Evolutionary conservation across 228 moss, liverwort and hornwort species (phyloP), one percentile per base, ranked within the genome.

Genomic region (Sphagnum fallax): DNA sequence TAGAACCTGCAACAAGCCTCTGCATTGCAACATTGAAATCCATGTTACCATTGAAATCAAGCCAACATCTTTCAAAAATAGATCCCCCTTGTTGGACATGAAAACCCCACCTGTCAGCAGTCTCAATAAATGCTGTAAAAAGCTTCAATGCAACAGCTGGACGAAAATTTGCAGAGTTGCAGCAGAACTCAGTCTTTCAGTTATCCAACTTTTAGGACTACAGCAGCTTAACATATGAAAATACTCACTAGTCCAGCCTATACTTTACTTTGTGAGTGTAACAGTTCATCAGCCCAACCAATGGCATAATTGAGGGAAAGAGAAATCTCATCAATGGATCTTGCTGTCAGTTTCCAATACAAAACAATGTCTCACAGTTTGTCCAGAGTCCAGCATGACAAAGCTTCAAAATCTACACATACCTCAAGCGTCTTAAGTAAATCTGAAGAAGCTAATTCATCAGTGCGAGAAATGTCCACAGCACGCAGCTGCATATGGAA

Each of bases 401-500:
- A 55, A 55, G 55, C 55, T 12, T 55, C 55, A 8, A 12, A 55
- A 55, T 12, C 1, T 12, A 8, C 12, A 55, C 55, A 74, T 75
- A 86, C 86, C 86, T 80, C 67, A 69, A 86, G 81, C 59, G 47
- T 78, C 52, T 82, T 77, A 62, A 82, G 1, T 64, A 86, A 50
- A 64, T 75, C 52, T 72, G 65, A 47, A 6, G 71, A 52, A 49
- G 65, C 6, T 63, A 75, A 79, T 11, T 68, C 52, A 16, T 72
- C 67, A 60, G 72, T 51, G 16, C 69, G 82, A 18, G 86, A 75
- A 74, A 86, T 61, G 52, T 86, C 86, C 71, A 72, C 78, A 50
- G 82, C 75, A 61, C 72, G 76, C 52, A 86, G 78, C 86, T 86
- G 78, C 53, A 51, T 65, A 76, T 53, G 53, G 50, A 4, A 73